A percentile compares a stretch with the other conserved stretches of the same genome.
These are phyloP conservation scores for Saccharomyces mikatae DNA, from an alignment of 805 yeast genomes.

Conservation along the genomic window DNA sequence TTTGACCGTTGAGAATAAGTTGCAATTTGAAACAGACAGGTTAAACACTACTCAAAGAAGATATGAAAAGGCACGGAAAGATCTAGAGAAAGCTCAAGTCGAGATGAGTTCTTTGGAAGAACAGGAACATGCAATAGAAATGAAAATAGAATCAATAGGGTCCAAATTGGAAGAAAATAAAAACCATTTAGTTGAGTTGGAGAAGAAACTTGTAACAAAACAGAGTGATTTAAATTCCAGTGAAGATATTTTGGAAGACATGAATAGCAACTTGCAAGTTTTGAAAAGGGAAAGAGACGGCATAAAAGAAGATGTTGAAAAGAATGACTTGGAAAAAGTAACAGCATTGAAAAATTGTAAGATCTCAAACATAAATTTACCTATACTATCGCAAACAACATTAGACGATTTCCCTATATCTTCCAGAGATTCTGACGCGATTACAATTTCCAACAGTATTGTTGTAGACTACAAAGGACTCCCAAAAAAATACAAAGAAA, in stretches of 20 bases:
- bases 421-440: slow-evolving; percentile 35
- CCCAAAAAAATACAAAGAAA: slow-evolving; percentile 37
- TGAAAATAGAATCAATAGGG: slow-evolving; percentile 33
- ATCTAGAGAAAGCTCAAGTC: slow-evolving; percentile 32
- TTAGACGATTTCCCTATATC: slow-evolving; percentile 56
- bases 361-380: slow-evolving; percentile 58
- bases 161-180: slow-evolving; percentile 35
- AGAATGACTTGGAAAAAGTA: slow-evolving; percentile 46
- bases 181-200: slow-evolving; percentile 31
- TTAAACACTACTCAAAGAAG: slow-evolving; percentile 45
- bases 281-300: slow-evolving; percentile 31
- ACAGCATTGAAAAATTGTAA: slow-evolving; percentile 64
- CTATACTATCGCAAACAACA: slow-evolving; percentile 48
- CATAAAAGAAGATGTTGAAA: slow-evolving; percentile 47
- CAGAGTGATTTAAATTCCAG: slow-evolving; percentile 30
- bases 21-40: slow-evolving; percentile 59
- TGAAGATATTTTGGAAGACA: slow-evolving; percentile 46
- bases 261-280: slow-evolving; percentile 19
- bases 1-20: slow-evolving; percentile 49
- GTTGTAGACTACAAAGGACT: slow-evolving; percentile 48
- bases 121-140: slow-evolving; percentile 28
- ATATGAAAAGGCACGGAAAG: slow-evolving; percentile 33
- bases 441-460: slow-evolving; percentile 38
- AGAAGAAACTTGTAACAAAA: slow-evolving; percentile 26
- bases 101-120: slow-evolving; percentile 29